phyloP scores from a whole-genome alignment of 2,329 filamentous ascomycete genomes.

The Pseudogymnoascus sp. region DNA sequence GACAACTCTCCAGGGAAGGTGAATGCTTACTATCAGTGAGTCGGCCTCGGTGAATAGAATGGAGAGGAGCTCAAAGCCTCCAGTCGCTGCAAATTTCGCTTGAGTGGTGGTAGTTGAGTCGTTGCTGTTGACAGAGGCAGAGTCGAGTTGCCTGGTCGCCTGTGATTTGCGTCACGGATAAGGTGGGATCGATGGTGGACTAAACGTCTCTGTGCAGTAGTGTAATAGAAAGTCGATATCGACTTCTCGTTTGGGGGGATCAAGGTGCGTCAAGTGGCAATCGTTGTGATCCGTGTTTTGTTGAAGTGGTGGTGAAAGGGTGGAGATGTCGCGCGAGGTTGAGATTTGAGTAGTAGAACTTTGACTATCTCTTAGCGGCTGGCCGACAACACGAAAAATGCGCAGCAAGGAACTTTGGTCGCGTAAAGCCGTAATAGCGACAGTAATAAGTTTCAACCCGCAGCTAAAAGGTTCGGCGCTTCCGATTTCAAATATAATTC shows the following conservation, averaged over 20 bases:
- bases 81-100: neutral
- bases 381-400: slow-evolving; percentile 2
- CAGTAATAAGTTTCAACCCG: neutral
- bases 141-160: slow-evolving; percentile 1
- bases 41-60: neutral
- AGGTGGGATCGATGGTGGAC: neutral
- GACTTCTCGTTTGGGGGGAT: neutral
- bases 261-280: neutral
- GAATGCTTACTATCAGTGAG: slow-evolving; percentile 7
- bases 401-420: neutral
- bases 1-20: neutral
- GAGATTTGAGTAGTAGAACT: slow-evolving; percentile 9
- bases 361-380: slow-evolving; percentile 9
- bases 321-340: slow-evolving; percentile 9
- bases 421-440: neutral
- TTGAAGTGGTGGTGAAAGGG: slow-evolving; percentile 2
- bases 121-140: neutral
- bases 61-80: neutral
- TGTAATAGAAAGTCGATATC: slow-evolving; percentile 6
- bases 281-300: slow-evolving; percentile 4
- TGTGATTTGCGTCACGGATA: slow-evolving; percentile 7
- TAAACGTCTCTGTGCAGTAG: neutral
- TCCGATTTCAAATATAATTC: neutral
- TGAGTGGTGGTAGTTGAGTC: neutral
- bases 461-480: neutral